phyloP scores from a whole-genome alignment of 441 rosid species.

The Arabidopsis lyrata region DNA sequence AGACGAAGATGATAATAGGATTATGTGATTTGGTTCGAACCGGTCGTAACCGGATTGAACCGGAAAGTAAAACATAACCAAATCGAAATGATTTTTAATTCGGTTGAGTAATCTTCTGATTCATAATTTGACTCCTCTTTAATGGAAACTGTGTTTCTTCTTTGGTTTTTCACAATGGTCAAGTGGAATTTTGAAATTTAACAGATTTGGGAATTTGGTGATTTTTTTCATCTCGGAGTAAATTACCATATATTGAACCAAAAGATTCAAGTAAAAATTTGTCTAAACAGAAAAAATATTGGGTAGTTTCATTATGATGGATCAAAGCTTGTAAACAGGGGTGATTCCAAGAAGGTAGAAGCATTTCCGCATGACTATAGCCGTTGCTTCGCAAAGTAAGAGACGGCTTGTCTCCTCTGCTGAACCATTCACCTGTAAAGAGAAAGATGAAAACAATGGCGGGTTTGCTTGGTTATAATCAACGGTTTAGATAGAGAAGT shows the following conservation, averaged over 20 bases:
- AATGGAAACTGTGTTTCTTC: too few species aligned
- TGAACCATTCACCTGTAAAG: conserved; percentile 41
- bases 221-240: too few species aligned
- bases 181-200: too few species aligned
- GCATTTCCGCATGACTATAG: conserved; percentile 69
- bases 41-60: conserved; percentile 11
- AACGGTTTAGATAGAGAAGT: background rate
- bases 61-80: background rate
- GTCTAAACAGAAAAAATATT: too few species aligned
- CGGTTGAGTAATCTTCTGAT: too few species aligned
- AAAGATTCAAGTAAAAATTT: too few species aligned
- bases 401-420: conserved; percentile 79
- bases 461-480: conserved; percentile 15
- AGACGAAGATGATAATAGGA: conserved; percentile 19
- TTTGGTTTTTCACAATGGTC: too few species aligned
- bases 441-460: too few species aligned
- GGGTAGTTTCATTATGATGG: background rate
- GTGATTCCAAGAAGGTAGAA: conserved; percentile 36
- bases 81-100: background rate
- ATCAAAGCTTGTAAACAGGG: conserved; percentile 35
- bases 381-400: conserved; percentile 81
- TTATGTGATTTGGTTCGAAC: too few species aligned
- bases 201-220: too few species aligned
- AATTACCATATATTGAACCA: too few species aligned
- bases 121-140: too few species aligned